Conservation (phyloP, 768 basidiomycete genomes). For the Panaeolus cyanescens region DNA sequence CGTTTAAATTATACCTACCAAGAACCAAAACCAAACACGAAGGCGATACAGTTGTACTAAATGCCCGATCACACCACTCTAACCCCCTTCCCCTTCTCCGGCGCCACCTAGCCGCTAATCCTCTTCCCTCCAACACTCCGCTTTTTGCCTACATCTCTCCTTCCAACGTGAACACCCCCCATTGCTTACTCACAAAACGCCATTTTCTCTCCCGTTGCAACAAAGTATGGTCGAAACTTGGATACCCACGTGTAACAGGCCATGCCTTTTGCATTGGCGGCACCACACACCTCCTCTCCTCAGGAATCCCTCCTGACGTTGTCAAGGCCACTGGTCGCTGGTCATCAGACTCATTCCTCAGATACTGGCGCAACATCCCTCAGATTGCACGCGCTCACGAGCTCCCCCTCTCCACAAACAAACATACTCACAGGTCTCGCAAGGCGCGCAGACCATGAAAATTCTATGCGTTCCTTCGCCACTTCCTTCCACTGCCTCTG, state of each 20-base stretch:
- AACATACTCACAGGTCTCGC: no score
- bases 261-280: constrained; percentile 39
- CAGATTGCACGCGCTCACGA: constrained; percentile 15
- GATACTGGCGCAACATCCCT: constrained; percentile 30
- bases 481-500: neutral
- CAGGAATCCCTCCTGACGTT: constrained; percentile 30
- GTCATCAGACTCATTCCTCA: constrained; percentile 33
- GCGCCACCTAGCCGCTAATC: constrained; percentile 15
- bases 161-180: neutral
- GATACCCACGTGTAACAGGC: constrained; percentile 19
- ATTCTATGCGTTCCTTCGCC: neutral
- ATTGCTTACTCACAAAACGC: constrained; percentile 13
- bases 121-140: constrained; percentile 4
- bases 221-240: constrained; percentile 20
- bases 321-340: constrained; percentile 31
- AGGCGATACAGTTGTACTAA: constrained; percentile 22
- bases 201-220: constrained; percentile 25
- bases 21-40: constrained; percentile 20
- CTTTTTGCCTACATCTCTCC: constrained; percentile 17
- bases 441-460: neutral
- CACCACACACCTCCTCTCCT: constrained; percentile 29
- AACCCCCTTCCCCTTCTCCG: constrained; percentile 19
- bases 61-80: constrained; percentile 7
- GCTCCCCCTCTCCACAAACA: neutral
- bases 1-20: constrained; percentile 15